Base-by-base conservation (phyloP, 441 rosid species). In the Pelargonium australe region DNA sequence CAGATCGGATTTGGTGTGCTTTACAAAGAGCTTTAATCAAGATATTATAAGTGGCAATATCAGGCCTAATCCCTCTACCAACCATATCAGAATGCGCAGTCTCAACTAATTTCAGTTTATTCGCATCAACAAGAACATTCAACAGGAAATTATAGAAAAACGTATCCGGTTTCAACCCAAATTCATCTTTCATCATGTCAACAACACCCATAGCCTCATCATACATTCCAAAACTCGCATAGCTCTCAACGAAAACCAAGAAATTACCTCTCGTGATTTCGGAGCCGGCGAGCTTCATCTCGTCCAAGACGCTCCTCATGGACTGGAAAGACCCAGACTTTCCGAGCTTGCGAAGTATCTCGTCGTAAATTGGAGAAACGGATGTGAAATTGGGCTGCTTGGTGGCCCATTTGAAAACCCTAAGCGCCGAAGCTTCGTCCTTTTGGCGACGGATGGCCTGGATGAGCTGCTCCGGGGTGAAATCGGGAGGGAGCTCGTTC, bases 1-100 rank as follows among this genome's bases (percentile, higher is more conserved):
- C 93, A 19, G 95, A 87, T 79, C 96, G 84, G 77, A 91, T 83
- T 73, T 88, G 96, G 77, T 89, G 97, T 1, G 98, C 93, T 70
- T 69, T 91, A 77, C 97, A 91, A 67, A 89, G 76, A 63, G 97
- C 98, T 76, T 89, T 91, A 28, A 94, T 87, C 75, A 94, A 70
- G 49, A 89, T 81, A 67, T 91, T 94, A 77, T 89, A 91, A 3
- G 98, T 94, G 0, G 91, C 87, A 51, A 91, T 89, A 66, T 94
- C 95, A 1, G 96, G 96, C 70, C 80, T 79, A 70, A 89, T 77
- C 55, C 84, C 88, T 70, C 89, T 82, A 28, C 68, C 70, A 70
- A 76, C 79, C 95, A 91, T 89, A 41, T 76, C 71, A 43, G 78
- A 65, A 63, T 94, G 95, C 41, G 86, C 89, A 69, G 67, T 68